Conservation (phyloP, 2,329 filamentous ascomycete species). For the Pseudopithomyces chartarum region DNA sequence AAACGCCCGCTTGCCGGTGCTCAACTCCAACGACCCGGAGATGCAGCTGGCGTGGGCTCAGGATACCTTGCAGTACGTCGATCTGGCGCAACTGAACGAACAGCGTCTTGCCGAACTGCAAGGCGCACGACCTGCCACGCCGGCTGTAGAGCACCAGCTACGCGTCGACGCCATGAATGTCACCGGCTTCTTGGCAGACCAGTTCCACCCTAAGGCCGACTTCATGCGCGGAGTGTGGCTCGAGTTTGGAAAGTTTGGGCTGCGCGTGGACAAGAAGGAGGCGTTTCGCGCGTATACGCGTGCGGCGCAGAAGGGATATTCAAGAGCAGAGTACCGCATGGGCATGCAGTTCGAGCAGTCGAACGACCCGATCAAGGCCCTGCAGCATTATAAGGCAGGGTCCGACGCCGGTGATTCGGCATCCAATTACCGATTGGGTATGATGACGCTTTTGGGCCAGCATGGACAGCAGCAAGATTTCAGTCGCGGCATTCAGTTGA, state of each 20-base stretch:
- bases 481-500: constrained; percentile 76
- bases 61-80: constrained; percentile 87
- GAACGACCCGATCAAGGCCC: constrained; percentile 87
- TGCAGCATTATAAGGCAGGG: constrained; percentile 86
- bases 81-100: constrained; percentile 78
- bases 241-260: constrained; percentile 95
- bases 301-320: constrained; percentile 85
- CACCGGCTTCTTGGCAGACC: constrained; percentile 84
- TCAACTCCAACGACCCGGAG: constrained; percentile 92
- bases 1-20: constrained; percentile 78
- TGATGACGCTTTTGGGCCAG: constrained; percentile 96
- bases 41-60: constrained; percentile 98
- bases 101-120: constrained; percentile 66
- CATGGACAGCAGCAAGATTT: constrained; percentile 88
- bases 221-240: constrained; percentile 97
- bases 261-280: constrained; percentile 90
- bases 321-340: constrained; percentile 91
- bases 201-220: constrained; percentile 89
- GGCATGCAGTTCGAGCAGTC: constrained; percentile 98
- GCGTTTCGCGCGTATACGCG: constrained; percentile 85
- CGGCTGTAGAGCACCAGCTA: constrained; percentile 85
- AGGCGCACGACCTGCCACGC: constrained; percentile 73
- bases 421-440: constrained; percentile 83
- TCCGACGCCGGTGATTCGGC: constrained; percentile 84
- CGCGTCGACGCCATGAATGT: constrained; percentile 90